Conservation (phyloP, 2,329 filamentous ascomycete species). For the Metarhizium brunneum region DNA sequence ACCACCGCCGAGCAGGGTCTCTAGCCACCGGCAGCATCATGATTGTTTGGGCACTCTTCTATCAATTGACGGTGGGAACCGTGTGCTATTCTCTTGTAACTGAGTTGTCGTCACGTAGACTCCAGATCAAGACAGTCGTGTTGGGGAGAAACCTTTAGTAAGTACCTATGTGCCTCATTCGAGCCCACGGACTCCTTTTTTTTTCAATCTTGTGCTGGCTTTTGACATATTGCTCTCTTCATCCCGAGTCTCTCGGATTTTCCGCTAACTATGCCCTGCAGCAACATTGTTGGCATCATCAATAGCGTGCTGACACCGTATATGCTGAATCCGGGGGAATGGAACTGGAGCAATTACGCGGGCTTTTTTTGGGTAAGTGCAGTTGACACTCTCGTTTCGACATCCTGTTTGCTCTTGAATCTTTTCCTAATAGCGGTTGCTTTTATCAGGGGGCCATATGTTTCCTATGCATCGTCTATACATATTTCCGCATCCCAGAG, state of each 20-base stretch:
- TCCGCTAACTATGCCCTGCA: slow-evolving; percentile 15
- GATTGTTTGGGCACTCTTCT: slow-evolving; percentile 72
- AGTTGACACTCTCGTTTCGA: neutral
- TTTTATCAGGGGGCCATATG: slow-evolving; percentile 55
- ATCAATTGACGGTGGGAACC: slow-evolving; percentile 80
- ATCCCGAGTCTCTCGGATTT: neutral
- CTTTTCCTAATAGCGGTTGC: neutral
- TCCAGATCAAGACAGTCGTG: slow-evolving; percentile 88
- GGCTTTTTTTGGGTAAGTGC: slow-evolving; percentile 73
- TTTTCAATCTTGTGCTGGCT: neutral
- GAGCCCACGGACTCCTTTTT: neutral
- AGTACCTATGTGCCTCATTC: slow-evolving; percentile 16
- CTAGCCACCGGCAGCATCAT: slow-evolving; percentile 80
- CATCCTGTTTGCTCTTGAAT: neutral
- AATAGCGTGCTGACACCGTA: slow-evolving; percentile 78
- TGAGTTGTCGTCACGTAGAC: slow-evolving; percentile 70
- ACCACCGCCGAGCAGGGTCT: slow-evolving; percentile 50
- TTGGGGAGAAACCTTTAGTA: slow-evolving; percentile 70
- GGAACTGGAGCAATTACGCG: slow-evolving; percentile 81
- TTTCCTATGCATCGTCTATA: slow-evolving; percentile 72
- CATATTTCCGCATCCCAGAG: slow-evolving; percentile 52
- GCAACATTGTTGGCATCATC: slow-evolving; percentile 74
- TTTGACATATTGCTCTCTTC: neutral
- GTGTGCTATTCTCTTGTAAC: slow-evolving; percentile 84
- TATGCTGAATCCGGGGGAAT: slow-evolving; percentile 81